phyloP scores from a whole-genome alignment of 306 rosid genomes.

The Inga oerstediana region DNA sequence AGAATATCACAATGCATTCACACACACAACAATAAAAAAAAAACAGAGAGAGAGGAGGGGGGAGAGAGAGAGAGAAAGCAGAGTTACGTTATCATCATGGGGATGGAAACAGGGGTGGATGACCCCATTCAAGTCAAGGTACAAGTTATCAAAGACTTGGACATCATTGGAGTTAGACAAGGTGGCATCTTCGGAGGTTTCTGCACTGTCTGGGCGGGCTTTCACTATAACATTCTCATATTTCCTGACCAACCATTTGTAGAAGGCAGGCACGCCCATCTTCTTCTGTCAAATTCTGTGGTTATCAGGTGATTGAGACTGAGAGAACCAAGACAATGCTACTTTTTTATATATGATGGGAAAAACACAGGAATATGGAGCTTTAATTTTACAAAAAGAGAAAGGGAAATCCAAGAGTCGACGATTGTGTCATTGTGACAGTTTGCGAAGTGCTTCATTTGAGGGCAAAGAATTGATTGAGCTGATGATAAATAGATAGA shows the following conservation, averaged over 20 bases:
- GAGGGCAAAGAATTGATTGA: background rate
- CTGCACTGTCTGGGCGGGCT: constrained; percentile 25
- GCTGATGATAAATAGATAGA: background rate
- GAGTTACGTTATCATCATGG: constrained; percentile 13
- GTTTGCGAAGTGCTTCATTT: background rate
- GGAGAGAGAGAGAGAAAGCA: background rate
- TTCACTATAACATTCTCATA: constrained; percentile 31
- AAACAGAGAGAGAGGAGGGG: no score
- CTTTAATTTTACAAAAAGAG: background rate
- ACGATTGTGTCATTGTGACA: background rate
- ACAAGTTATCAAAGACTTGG: constrained; percentile 50
- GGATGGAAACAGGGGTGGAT: constrained; percentile 72
- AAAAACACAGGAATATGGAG: background rate
- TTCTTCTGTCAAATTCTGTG: background rate
- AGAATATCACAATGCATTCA: background rate
- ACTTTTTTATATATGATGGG: background rate
- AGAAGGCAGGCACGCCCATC: constrained; percentile 70
- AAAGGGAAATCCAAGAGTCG: no score
- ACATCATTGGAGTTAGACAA: constrained; percentile 38
- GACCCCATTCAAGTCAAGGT: constrained; percentile 61
- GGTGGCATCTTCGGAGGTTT: background rate
- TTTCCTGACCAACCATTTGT: constrained; percentile 48
- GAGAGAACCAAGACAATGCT: background rate
- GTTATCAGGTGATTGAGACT: background rate
- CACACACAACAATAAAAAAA: background rate